Evolutionary conservation across 176 grass and related monocot species (phyloP), one percentile per base, ranked within the genome.

Genomic region (Miscanthus lutarioriparius): DNA sequence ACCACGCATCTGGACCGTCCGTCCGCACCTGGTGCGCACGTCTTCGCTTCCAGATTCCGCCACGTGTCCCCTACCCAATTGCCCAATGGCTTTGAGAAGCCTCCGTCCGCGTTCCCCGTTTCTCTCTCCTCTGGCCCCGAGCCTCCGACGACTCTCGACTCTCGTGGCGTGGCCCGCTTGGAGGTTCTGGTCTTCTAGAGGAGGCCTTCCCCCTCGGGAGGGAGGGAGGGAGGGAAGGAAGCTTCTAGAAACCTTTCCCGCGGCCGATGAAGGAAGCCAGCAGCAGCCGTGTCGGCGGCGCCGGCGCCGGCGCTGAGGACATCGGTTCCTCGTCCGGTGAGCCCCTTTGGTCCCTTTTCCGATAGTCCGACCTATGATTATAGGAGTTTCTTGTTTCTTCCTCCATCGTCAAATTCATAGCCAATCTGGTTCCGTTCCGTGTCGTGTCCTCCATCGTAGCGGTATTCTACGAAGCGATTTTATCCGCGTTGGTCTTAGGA

Each of bases 251-350:
- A 56, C 56, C 20, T 13, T n/a, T 9, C 10, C 35, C 11, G 44
- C 15, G 17, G 63, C 54, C 74, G 67, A 95, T 95, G 93, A 62
- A 51, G 44, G 85, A 78, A 58, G 45, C 39, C 22, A 45, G 79
- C 73, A 76, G 28, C 30, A 51, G 82, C 49, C 30, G 7, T 56
- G 59, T 12, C 25, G 25, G 62, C 62, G 12, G 22, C 78, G 74
- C 72, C 25, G 61, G 32, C 73, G 73, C 63, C 65, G 33, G 25
- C 44, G 67, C 23, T 13, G 59, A 27, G 76, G 74, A 77, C 25
- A 37, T 48, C 39, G 40, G 15, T 61, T 84, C 88, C 47, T 92
- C 88, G 26, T 80, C 85, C 12, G 86, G 93, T 92, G 59, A 28
- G 71, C 27, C 70, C 23, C 33, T 26, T 70, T 61, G 30, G 6